phyloP scores from a whole-genome alignment of 1,284 basidiomycete species.

The Boletellus sp. region DNA sequence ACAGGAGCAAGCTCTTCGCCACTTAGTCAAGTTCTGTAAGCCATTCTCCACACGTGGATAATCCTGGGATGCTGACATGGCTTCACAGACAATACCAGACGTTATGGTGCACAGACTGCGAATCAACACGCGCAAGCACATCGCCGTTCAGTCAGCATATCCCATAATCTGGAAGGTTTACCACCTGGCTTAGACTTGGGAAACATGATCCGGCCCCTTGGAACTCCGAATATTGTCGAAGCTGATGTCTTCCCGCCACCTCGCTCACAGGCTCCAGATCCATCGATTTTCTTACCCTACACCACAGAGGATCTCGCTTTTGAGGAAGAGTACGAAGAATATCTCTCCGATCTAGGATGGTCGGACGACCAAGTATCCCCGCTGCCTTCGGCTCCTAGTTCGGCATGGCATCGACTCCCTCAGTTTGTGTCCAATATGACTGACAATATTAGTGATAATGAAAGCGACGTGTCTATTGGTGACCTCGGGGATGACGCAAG shows the following conservation, averaged over 20 bases:
- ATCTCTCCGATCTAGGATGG: constrained; percentile 76
- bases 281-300: constrained; percentile 80
- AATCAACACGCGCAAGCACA: constrained; percentile 58
- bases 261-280: constrained; percentile 78
- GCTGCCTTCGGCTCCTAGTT: constrained; percentile 40
- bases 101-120: constrained; percentile 68
- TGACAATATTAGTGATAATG: constrained; percentile 83
- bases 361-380: constrained; percentile 51
- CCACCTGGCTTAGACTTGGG: constrained; percentile 73
- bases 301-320: constrained; percentile 84
- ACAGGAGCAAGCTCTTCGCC: constrained; percentile 94
- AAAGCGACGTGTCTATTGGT: constrained; percentile 84
- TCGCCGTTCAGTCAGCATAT: constrained; percentile 74
- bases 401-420: constrained; percentile 77
- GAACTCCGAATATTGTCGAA: constrained; percentile 73
- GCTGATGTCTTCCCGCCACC: constrained; percentile 81
- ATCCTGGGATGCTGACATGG: constrained; percentile 1
- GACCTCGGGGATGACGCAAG: constrained; percentile 76
- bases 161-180: constrained; percentile 73
- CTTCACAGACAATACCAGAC: constrained; percentile 67
- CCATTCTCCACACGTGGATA: constrained; percentile 7
- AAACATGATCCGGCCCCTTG: constrained; percentile 67
- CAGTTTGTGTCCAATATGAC: constrained; percentile 68
- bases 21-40: constrained; percentile 92
- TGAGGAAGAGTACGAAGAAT: constrained; percentile 86